These are phyloP conservation scores for Podila horticola DNA, from an alignment of 192 early-diverging fungal species.

Conservation along the genomic window DNA sequence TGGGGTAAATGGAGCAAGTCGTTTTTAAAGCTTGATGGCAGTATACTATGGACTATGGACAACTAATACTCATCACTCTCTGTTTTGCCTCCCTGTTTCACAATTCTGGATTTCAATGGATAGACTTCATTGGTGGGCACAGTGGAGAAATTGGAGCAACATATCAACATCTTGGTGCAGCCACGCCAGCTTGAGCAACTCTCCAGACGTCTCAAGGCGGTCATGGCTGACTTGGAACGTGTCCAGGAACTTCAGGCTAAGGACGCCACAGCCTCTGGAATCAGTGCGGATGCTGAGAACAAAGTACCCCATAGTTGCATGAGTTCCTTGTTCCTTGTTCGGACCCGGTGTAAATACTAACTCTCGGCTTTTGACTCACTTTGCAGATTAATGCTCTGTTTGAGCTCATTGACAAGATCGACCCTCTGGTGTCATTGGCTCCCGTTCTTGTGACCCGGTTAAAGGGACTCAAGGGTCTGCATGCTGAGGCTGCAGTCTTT, in stretches of 20 bases:
- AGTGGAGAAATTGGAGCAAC: constrained; percentile 75
- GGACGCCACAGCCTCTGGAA: constrained; percentile 53
- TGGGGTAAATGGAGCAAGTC: constrained; percentile 29
- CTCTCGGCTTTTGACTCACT: background rate
- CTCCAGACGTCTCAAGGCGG: constrained; percentile 65
- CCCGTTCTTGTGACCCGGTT: constrained; percentile 84
- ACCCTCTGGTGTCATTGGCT: constrained; percentile 81
- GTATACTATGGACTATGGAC: too few relatives aligned
- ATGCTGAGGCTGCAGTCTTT: constrained; percentile 84
- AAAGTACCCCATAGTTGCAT: constrained; percentile 24
- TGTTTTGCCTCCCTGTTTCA: constrained; percentile 17
- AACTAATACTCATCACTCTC: too few relatives aligned
- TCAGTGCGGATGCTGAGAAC: constrained; percentile 53
- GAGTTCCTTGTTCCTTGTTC: background rate
- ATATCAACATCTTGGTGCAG: constrained; percentile 73
- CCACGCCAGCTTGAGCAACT: constrained; percentile 78
- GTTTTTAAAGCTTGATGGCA: background rate
- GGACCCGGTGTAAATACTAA: background rate
- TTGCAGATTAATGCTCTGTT: constrained; percentile 74
- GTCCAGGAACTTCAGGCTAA: constrained; percentile 72
- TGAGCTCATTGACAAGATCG: constrained; percentile 74
- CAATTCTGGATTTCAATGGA: background rate
- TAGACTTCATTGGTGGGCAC: constrained; percentile 63
- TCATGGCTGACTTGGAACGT: constrained; percentile 74
- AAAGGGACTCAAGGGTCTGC: constrained; percentile 80